These are phyloP conservation scores for Fraxinus sp. DNA, from an alignment of 305 asterid genomes.

Conservation along the genomic window DNA sequence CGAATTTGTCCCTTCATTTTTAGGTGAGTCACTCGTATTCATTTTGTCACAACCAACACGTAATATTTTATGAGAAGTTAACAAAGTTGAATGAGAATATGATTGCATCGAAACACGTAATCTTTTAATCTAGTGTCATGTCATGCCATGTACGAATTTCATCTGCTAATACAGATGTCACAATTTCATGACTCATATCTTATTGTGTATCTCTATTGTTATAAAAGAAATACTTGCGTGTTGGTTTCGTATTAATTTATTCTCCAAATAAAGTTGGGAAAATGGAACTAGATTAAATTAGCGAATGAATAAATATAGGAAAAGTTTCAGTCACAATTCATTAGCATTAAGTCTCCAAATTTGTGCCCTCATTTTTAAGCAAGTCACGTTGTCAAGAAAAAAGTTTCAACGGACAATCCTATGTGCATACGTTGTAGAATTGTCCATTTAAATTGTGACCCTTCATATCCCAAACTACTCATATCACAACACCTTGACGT, in stretches of 20 bases:
- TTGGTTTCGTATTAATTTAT: background rate
- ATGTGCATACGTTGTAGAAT: background rate
- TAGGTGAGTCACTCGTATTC: background rate
- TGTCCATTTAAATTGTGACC: background rate
- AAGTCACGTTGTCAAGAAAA: background rate
- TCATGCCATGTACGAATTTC: background rate
- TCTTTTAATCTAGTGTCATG: background rate
- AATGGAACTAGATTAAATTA: background rate
- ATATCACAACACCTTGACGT: background rate
- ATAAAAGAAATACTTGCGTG: background rate
- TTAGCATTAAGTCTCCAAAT: background rate
- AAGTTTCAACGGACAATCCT: background rate
- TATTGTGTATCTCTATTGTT: background rate
- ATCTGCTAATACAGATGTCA: background rate
- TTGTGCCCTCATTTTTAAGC: background rate
- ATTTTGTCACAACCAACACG: background rate
- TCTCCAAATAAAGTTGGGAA: background rate
- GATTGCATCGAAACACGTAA: background rate
- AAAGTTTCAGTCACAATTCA: background rate
- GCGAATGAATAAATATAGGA: background rate
- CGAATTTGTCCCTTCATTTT: background rate
- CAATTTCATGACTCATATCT: background rate
- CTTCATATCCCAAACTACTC: background rate
- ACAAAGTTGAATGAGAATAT: background rate
- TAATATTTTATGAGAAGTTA: background rate